A percentile compares a stretch with the other conserved stretches of the same genome.
Evolutionary conservation across 148 eudicot species (phyloP).

Genomic region (Rhododendron kiyosumense): DNA sequence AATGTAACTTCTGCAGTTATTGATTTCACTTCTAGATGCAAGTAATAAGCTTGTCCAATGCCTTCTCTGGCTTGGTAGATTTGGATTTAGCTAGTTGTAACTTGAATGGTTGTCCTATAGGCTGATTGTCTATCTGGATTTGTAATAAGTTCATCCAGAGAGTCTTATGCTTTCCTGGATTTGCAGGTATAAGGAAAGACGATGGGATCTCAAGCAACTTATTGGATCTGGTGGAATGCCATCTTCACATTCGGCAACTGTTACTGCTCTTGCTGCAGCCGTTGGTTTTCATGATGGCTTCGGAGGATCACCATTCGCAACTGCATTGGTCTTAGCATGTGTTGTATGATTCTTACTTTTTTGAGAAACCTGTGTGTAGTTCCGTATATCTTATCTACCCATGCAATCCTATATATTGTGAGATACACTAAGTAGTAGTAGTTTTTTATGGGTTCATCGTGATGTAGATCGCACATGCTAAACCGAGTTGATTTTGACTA

Average conservation of each 20-base stretch:
- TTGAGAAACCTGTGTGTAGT: not conserved
- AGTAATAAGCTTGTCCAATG: constrained; percentile 3
- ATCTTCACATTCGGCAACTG: constrained; percentile 96
- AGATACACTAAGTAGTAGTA: not conserved
- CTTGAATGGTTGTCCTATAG: not conserved
- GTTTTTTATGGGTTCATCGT: not conserved
- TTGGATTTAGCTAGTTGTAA: not conserved
- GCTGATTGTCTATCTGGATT: not conserved
- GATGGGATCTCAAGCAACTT: constrained; percentile 83
- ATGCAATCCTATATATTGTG: not conserved
- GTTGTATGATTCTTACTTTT: constrained; percentile 52
- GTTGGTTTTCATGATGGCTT: constrained; percentile 78
- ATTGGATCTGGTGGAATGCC: constrained; percentile 99
- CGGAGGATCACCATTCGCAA: constrained; percentile 75
- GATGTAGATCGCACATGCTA: not conserved
- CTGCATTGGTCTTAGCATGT: constrained; percentile 66
- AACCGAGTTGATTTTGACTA: not conserved
- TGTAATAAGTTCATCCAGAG: constrained; percentile 20
- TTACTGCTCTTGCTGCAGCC: constrained; percentile 78
- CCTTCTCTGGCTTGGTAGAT: constrained; percentile 10
- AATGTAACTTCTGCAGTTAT: not conserved
- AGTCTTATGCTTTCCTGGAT: constrained; percentile 38
- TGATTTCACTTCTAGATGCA: not conserved
- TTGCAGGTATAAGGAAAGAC: constrained; percentile 85
- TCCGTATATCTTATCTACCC: not conserved